These are phyloP conservation scores for Claviceps arundinis DNA, from an alignment of 2,329 filamentous ascomycete genomes.

Conservation along the genomic window DNA sequence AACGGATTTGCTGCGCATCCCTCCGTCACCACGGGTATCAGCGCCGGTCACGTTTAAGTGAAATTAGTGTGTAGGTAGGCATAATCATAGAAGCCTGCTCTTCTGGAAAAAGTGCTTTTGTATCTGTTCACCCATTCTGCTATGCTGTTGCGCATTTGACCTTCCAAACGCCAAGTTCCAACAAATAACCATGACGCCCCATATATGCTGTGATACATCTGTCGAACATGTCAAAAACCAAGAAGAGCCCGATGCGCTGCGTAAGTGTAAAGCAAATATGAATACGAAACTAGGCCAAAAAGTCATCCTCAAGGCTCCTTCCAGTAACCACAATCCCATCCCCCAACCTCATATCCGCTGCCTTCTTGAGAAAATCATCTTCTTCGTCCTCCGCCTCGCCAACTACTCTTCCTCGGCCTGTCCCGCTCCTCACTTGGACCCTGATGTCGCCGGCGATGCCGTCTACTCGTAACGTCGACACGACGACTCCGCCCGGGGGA, in stretches of 20 bases:
- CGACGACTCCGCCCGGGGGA: slow-evolving; percentile 20
- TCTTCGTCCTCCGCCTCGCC: background rate
- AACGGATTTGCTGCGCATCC: no score
- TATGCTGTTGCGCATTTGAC: background rate
- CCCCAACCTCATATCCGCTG: slow-evolving; percentile 27
- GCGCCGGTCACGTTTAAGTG: no score
- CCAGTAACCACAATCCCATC: slow-evolving; percentile 1
- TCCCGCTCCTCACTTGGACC: slow-evolving; percentile 33
- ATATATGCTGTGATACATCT: no score
- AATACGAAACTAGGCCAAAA: slow-evolving; percentile 24
- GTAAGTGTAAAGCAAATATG: background rate
- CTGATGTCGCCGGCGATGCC: slow-evolving; percentile 43
- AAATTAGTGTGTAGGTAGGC: no score
- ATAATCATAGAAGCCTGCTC: background rate
- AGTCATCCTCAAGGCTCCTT: slow-evolving; percentile 29
- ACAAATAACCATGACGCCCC: background rate
- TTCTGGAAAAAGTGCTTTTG: background rate
- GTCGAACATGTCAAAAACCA: background rate
- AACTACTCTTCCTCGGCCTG: slow-evolving; percentile 7
- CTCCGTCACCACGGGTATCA: no score
- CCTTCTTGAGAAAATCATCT: slow-evolving; percentile 28
- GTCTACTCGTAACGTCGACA: slow-evolving; percentile 37
- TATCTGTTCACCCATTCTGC: background rate
- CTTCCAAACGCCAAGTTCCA: background rate
- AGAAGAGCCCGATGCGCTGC: background rate